These are phyloP conservation scores for Trichoderma simmonsii DNA, from an alignment of 2,329 filamentous ascomycete species.

Conservation along the genomic window DNA sequence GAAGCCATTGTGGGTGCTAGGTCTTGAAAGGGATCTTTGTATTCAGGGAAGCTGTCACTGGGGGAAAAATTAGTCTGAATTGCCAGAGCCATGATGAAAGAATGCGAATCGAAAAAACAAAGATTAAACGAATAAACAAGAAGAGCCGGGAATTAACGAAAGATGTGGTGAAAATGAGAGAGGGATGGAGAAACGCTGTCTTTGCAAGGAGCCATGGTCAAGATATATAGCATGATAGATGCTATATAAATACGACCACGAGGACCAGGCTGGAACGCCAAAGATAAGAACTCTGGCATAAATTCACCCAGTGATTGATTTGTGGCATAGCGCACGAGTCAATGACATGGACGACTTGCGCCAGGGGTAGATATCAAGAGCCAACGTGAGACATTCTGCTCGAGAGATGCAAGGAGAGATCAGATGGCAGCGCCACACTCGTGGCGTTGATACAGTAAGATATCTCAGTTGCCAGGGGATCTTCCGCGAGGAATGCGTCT, in stretches of 20 bases:
- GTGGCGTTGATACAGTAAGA: slow-evolving; percentile 14
- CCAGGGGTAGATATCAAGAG: slow-evolving; percentile 1
- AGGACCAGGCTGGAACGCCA: neutral
- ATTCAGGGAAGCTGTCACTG: slow-evolving; percentile 45
- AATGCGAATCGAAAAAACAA: neutral
- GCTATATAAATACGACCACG: neutral
- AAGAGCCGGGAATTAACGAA: neutral
- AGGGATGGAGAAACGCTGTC: neutral
- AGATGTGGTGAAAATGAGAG: neutral
- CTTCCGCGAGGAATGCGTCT: slow-evolving; percentile 2
- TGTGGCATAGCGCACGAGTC: slow-evolving; percentile 4
- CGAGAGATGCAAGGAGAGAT: slow-evolving; percentile 13
- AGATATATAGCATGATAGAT: neutral
- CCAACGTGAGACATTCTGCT: slow-evolving; percentile 5
- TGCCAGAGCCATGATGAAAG: slow-evolving; percentile 7
- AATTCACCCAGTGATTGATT: neutral
- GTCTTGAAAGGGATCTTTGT: slow-evolving; percentile 39
- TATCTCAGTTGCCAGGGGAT: slow-evolving; percentile 4
- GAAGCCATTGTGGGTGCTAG: slow-evolving; percentile 30
- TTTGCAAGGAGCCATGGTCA: neutral
- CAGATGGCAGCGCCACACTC: slow-evolving; percentile 17
- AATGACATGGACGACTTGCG: slow-evolving; percentile 5
- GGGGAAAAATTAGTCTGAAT: slow-evolving; percentile 37
- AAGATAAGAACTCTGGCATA: neutral
- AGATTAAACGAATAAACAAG: neutral